Conservation (phyloP, 2,329 filamentous ascomycete genomes). For the Bipolaris zeicola region DNA sequence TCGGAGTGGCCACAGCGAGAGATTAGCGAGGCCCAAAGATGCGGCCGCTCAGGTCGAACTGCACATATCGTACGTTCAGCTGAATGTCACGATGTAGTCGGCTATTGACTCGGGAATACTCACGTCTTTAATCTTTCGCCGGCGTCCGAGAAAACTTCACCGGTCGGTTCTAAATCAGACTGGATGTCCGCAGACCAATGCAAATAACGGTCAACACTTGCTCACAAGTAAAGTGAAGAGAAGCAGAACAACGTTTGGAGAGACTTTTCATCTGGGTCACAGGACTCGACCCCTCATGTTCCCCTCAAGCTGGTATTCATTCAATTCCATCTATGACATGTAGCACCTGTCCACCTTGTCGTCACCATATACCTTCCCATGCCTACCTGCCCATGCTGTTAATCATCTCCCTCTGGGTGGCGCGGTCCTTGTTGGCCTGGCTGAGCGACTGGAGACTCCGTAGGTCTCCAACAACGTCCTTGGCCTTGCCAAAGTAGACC, state of each 20-base stretch:
- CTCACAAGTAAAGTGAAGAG: background rate
- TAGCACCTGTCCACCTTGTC: background rate
- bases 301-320: background rate
- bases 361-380: background rate
- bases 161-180: background rate
- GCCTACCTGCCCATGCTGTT: conserved; percentile 53
- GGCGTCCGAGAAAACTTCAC: background rate
- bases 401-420: conserved; percentile 89
- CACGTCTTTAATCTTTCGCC: background rate
- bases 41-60: background rate
- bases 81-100: background rate
- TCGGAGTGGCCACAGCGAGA: background rate
- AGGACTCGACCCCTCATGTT: background rate
- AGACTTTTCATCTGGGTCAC: background rate
- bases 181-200: background rate
- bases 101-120: background rate
- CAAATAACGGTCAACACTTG: background rate
- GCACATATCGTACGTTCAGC: background rate
- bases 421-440: conserved; percentile 80
- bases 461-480: conserved; percentile 95
- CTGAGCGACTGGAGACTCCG: conserved; percentile 84
- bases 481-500: conserved; percentile 99
- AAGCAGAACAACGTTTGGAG: background rate
- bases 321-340: conserved; percentile 13
- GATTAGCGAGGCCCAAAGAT: background rate